A percentile compares a stretch with the other conserved stretches of the same genome.
Conservation (phyloP, 306 rosid species). For the Ziziphus jujuba region DNA sequence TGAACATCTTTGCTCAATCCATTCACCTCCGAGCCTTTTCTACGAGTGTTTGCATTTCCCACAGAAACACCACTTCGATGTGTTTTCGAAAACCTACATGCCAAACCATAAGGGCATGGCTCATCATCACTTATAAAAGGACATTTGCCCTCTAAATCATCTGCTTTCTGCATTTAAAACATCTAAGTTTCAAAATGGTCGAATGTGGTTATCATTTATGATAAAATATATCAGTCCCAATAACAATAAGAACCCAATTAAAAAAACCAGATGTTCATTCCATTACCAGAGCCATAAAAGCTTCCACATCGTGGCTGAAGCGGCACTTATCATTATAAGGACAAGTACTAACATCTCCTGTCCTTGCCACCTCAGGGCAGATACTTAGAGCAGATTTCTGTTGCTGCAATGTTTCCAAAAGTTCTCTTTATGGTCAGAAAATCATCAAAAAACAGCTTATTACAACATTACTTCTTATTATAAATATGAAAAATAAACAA, state of each 20-base stretch:
- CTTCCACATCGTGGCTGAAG: conserved; percentile 80
- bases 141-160: conserved; percentile 80
- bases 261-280: background rate
- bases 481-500: too few relatives aligned
- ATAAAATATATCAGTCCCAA: background rate
- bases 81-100: conserved; percentile 74
- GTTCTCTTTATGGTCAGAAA: background rate
- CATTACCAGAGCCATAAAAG: conserved; percentile 70
- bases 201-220: background rate
- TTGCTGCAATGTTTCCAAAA: conserved; percentile 44
- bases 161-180: conserved; percentile 59
- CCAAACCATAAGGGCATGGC: conserved; percentile 72
- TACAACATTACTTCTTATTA: background rate
- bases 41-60: conserved; percentile 27
- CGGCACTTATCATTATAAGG: conserved; percentile 77
- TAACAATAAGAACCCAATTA: background rate
- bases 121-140: conserved; percentile 57
- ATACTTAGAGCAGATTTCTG: conserved; percentile 56
- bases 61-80: conserved; percentile 47
- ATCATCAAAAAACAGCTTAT: background rate
- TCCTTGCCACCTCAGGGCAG: conserved; percentile 70
- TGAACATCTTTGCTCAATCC: conserved; percentile 80
- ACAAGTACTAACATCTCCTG: conserved; percentile 72
- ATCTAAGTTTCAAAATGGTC: conserved; percentile 1
- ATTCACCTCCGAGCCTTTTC: conserved; percentile 61